Evolutionary conservation across 495 filamentous ascomycete genomes (phyloP), one percentile per base, ranked within the genome.

Genomic region (Penicillium lividum): DNA sequence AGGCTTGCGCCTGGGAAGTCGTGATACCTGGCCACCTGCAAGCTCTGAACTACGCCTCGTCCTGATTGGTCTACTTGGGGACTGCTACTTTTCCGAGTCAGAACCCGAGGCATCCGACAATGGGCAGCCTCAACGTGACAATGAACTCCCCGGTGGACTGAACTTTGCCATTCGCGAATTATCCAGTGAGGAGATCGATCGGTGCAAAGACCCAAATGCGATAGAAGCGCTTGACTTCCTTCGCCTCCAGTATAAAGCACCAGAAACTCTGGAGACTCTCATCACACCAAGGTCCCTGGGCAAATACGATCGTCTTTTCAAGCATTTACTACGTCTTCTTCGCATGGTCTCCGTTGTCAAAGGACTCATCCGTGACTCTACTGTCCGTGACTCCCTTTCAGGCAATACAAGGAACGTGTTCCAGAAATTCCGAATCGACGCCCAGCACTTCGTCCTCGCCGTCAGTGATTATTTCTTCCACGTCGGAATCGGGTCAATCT

Each of bases 191-290:
- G 92, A 97, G 61, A 84, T 95, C 22, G 83, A 89, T 36, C 84
- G 81, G 60, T 90, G 89, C 68, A 86, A 91, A 75, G 84, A 97
- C 65, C 86, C 91, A 0, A 81, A 89, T 64, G 84, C 84, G 0
- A 82, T 97, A 31, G 87, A 91, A 70, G 94, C 94, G 0, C 77
- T 97, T 16, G 94, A 98, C 69, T 97, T 98, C 65, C 78, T 98
- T 16, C 85, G 88, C 3, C 76, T 98, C 4, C 86, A 91, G 51
- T 98, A 96, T 75, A 88, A 85, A 40, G 84, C 94, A 0, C 91
- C 93, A 0, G 64, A 81, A 3, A 83, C 89, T 3, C 79, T 98
- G 0, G 84, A 87, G 36, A 74, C 84, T 0, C 79, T 97, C 53
- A 86, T 98, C 27, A 90, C 89, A 0, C 74, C 82, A 0, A 67